Evolutionary conservation across 768 basidiomycete genomes (phyloP).

Genomic region (Leccinum rimulosum): DNA sequence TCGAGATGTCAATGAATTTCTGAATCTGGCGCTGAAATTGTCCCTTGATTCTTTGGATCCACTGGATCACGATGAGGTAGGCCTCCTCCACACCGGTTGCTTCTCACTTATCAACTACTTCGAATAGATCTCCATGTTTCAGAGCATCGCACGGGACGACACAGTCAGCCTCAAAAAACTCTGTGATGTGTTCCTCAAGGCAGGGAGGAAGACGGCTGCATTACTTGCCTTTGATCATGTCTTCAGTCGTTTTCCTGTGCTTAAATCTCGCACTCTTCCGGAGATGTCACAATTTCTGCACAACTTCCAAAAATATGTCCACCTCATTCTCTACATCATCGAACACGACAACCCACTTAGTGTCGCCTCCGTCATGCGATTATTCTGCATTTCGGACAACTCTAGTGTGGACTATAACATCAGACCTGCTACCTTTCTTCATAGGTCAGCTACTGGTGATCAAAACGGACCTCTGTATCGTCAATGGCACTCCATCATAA

Average conservation of each 20-base stretch:
- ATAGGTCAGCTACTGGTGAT: no score
- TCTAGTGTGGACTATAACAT: conserved; percentile 9
- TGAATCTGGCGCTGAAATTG: conserved; percentile 24
- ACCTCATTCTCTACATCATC: conserved; percentile 6
- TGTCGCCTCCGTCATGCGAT: conserved; percentile 21
- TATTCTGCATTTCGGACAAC: conserved; percentile 20
- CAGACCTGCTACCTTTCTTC: conserved; percentile 7
- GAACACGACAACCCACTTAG: conserved; percentile 2
- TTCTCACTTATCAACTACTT: background rate
- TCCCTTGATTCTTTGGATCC: conserved; percentile 11
- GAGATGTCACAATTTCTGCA: conserved; percentile 7
- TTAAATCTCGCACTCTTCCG: conserved; percentile 19
- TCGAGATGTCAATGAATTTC: conserved; percentile 15
- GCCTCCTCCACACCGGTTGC: background rate
- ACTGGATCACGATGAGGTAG: conserved; percentile 11
- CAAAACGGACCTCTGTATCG: no score
- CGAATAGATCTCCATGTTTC: conserved; percentile 32
- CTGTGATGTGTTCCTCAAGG: conserved; percentile 27
- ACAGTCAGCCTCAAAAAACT: conserved; percentile 30
- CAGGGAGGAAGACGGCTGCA: background rate
- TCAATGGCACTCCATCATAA: background rate
- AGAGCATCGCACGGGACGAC: conserved; percentile 29
- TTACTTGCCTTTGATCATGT: conserved; percentile 9
- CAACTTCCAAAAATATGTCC: conserved; percentile 4
- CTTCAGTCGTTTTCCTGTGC: conserved; percentile 3